Base-by-base conservation (phyloP, 1,284 basidiomycete species). In the Trichosporon sp. region DNA sequence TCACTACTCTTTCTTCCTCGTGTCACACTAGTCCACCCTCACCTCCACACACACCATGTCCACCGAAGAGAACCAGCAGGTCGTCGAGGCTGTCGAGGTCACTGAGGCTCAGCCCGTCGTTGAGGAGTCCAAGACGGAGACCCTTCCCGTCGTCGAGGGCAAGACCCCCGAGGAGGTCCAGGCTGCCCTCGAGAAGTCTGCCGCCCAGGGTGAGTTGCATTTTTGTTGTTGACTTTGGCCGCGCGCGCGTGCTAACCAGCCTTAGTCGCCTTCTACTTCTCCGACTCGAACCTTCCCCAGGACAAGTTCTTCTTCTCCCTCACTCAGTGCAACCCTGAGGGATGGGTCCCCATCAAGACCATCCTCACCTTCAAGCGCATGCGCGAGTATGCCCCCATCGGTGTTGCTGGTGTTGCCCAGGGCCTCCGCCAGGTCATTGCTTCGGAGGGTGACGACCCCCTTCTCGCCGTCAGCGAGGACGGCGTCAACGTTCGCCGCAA, bases 271-370 rank as follows among this genome's bases (percentile, higher is more conserved):
- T 99, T 98, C 81, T 99, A 99, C 84, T 95, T 99, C 81, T 90
- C 90, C 59, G 92, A 96, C 81, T 87, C 93, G 32, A 99, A 99
- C 82, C 86, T 99, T 58, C 95, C 96, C 13, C 95, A 88, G 73
- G 96, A 98, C 86, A 94, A 91, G 88, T 98, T 96, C 84, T 93
- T 98, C 88, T 98, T 92, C 89, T 87, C 89, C 10, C 81, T 95
- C 58, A 88, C 93, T 75, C 86, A 86, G 33, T 81, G 80, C 69
- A 88, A 87, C 73, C 81, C 84, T 1, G 87, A 91, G 58, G 95
- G 97, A 71, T 99, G 93, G 94, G 87, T 98, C 10, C 88, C 93
- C 1, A 85, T 98, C 76, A 83, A 89, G 64, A 93, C 89, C 3
- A 86, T 99, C 65, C 85, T 90, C 3, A 94, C 92, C 10, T 99